Evolutionary conservation across 345 rosid genomes (phyloP).

Genomic region (Raphanus raphanistrum): DNA sequence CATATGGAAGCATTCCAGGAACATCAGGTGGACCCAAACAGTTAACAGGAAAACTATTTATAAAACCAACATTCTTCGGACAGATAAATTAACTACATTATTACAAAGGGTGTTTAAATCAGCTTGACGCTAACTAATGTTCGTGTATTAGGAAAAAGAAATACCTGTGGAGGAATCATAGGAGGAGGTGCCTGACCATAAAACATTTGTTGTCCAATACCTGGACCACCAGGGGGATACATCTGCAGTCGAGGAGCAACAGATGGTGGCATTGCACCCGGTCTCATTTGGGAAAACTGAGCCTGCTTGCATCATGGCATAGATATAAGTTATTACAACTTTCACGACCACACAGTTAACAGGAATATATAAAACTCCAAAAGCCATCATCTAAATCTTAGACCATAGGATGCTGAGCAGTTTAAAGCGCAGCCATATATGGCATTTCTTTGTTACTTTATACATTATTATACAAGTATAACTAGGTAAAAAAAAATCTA

Average conservation of each 20-base stretch:
- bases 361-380: background rate
- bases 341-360: background rate
- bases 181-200: conserved; percentile 89
- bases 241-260: conserved; percentile 84
- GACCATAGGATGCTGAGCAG: background rate
- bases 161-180: conserved; percentile 82
- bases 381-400: conserved; percentile 1
- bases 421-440: background rate
- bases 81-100: too few relatives aligned
- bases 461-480: background rate
- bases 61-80: too few relatives aligned
- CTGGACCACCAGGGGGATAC: conserved; percentile 78
- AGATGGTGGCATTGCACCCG: conserved; percentile 69
- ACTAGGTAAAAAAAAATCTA: background rate
- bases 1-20: conserved; percentile 73
- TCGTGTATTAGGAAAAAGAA: background rate
- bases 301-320: conserved; percentile 47
- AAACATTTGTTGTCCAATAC: conserved; percentile 77
- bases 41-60: background rate
- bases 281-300: conserved; percentile 89
- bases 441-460: conserved; percentile 28
- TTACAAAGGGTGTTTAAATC: too few relatives aligned
- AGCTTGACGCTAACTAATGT: too few relatives aligned
- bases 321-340: background rate
- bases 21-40: conserved; percentile 45